Evolutionary conservation across 495 filamentous ascomycete species (phyloP), one percentile per base, ranked within the genome.

Genomic region (Cladorrhinum samala): DNA sequence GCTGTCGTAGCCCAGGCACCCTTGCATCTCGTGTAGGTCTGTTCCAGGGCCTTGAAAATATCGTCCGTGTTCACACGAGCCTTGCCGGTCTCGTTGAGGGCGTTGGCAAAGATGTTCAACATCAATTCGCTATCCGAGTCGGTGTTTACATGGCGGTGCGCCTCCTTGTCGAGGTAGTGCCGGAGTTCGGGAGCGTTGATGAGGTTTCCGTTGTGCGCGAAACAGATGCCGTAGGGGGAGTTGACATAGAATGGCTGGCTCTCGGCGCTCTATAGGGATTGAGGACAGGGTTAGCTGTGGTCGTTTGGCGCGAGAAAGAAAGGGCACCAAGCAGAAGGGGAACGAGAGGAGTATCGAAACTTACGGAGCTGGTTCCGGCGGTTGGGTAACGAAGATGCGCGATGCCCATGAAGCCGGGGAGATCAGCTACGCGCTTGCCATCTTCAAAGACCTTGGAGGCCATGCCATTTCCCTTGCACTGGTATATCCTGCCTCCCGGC

Each of bases 141-240:
- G 21, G 93, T 95, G 72, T 98, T 98, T 71, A 97, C 91, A 66
- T 97, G 93, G 58, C 93, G 79, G 69, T 94, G 91, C 4, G 89
- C 93, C 55, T 91, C 89, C 57, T 85, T 73, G 61, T 98, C 93
- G 37, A 98, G 80, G 63, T 84, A 91, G 52, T 72, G 68, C 63
- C 83, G 85, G 39, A 98, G 75, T 41, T 87, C 84, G 2, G 79
- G 77, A n/a, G 90, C 87, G 65, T 98, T 97, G 74, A 96, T 91
- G 40, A 97, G 77, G 68, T 97, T 98, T 27, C 93, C 93, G 62
- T 96, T 96, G 70, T 68, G 59, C 25, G 53, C 62, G 42, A 68
- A 77, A 57, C 72, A 79, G 55, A 83, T 82, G 18, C 91, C 89
- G 66, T 94, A 95, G 3, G 91, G 91, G 49, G 84, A 86, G 72